Conservation (phyloP, 2,329 filamentous ascomycete species). For the Didymella pinodella region DNA sequence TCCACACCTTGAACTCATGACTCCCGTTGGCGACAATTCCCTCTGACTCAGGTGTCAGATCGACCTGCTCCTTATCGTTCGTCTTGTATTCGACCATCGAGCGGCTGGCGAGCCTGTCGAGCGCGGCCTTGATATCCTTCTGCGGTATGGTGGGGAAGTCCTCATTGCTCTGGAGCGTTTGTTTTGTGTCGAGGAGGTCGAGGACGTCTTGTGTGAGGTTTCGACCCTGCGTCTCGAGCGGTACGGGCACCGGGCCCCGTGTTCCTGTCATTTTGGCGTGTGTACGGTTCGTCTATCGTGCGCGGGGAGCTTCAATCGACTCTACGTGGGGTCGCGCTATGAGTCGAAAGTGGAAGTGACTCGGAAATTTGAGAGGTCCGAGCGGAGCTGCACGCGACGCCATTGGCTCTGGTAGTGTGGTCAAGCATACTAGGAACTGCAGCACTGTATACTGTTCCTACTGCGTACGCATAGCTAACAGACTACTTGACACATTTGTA, state of each 20-base stretch:
- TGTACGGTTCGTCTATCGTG: conserved; percentile 16
- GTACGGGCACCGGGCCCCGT: conserved; percentile 59
- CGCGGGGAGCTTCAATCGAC: conserved; percentile 23
- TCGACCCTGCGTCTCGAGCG: conserved; percentile 48
- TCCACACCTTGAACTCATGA: conserved; percentile 62
- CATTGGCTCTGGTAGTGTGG: conserved; percentile 25
- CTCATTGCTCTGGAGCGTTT: conserved; percentile 62
- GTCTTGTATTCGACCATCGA: conserved; percentile 89
- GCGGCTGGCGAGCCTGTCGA: conserved; percentile 84
- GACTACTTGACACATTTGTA: not conserved
- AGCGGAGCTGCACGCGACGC: conserved; percentile 28
- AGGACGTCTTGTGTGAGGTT: conserved; percentile 81
- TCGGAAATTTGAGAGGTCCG: conserved; percentile 35
- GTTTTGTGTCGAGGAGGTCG: conserved; percentile 65
- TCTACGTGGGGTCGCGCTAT: conserved; percentile 35
- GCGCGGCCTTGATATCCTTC: conserved; percentile 76
- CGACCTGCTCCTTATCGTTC: conserved; percentile 77
- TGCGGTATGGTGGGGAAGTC: conserved; percentile 57
- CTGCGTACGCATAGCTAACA: not conserved
- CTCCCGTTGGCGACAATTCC: conserved; percentile 67
- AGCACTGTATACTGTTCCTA: not conserved
- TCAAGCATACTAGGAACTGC: not conserved
- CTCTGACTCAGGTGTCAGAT: conserved; percentile 81
- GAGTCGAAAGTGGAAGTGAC: conserved; percentile 37
- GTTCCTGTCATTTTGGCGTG: conserved; percentile 54